Evolutionary conservation across 768 basidiomycete genomes (phyloP).

Genomic region (Auriscalpium vulgare): DNA sequence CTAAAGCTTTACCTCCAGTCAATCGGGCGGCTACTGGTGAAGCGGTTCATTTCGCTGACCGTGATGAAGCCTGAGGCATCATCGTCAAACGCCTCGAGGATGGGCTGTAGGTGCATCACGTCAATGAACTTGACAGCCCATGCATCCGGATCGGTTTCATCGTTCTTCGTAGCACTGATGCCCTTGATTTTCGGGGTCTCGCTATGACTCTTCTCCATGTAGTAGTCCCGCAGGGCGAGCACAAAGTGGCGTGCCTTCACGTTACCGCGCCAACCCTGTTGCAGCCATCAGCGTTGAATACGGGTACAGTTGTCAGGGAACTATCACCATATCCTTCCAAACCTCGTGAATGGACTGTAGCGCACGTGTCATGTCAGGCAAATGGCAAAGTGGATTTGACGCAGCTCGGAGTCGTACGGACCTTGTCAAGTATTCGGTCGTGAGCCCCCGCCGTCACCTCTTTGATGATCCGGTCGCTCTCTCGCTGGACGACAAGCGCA

Average conservation of each 20-base stretch:
- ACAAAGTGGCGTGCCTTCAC: neutral
- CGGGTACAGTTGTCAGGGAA: neutral
- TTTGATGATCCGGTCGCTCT: conserved; percentile 9
- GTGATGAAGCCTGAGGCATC: conserved; percentile 20
- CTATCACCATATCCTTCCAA: conserved; percentile 21
- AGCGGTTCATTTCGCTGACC: conserved; percentile 22
- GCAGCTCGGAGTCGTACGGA: neutral
- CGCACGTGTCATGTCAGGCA: neutral
- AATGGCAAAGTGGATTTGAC: neutral
- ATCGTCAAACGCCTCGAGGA: conserved; percentile 13
- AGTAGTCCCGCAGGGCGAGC: conserved; percentile 23
- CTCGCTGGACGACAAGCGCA: conserved; percentile 13
- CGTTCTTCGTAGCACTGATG: neutral
- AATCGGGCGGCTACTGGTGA: conserved; percentile 16
- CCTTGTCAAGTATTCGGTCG: conserved; percentile 14
- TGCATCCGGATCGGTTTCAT: conserved; percentile 17
- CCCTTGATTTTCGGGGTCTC: conserved; percentile 6
- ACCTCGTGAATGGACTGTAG: neutral
- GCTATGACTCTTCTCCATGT: conserved; percentile 13
- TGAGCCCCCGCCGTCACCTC: conserved; percentile 19
- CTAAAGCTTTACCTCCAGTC: conserved; percentile 19
- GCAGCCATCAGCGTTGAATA: neutral
- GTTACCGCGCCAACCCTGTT: conserved; percentile 5
- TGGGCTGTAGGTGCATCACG: conserved; percentile 12
- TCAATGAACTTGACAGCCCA: conserved; percentile 2